Conservation (phyloP, 2,329 filamentous ascomycete genomes). For the Scortechinia acanthostroma region DNA sequence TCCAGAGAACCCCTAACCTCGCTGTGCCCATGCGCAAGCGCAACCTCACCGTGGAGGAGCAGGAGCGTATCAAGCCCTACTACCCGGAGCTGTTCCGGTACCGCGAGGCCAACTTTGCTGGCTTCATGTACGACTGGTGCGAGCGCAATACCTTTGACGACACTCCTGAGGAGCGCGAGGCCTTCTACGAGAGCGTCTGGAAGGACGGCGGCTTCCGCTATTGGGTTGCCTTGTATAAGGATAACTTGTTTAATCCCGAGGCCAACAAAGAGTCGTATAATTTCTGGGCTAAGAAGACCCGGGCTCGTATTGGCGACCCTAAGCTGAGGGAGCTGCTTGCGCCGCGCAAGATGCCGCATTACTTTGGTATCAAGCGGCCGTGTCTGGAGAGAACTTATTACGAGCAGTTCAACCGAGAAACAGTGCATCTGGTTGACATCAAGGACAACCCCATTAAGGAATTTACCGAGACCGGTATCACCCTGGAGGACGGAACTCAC, state of each 20-base stretch:
- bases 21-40: slow-evolving; percentile 52
- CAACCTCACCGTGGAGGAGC: slow-evolving; percentile 36
- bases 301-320: slow-evolving; percentile 38
- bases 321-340: slow-evolving; percentile 39
- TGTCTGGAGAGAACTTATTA: slow-evolving; percentile 33
- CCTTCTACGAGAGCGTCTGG: slow-evolving; percentile 39
- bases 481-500: slow-evolving; percentile 26
- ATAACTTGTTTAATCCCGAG: slow-evolving; percentile 32
- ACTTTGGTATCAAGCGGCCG: slow-evolving; percentile 42
- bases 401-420: slow-evolving; percentile 34
- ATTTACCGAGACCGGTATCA: slow-evolving; percentile 31
- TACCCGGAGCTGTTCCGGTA: slow-evolving; percentile 42
- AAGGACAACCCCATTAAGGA: slow-evolving; percentile 26
- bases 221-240: slow-evolving; percentile 45
- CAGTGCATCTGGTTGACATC: slow-evolving; percentile 32
- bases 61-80: slow-evolving; percentile 31
- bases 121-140: slow-evolving; percentile 47
- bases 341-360: slow-evolving; percentile 39
- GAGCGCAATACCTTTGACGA: slow-evolving; percentile 49
- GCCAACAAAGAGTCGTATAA: slow-evolving; percentile 44
- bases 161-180: slow-evolving; percentile 35
- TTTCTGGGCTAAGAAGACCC: slow-evolving; percentile 44
- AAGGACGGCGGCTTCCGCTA: slow-evolving; percentile 42
- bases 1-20: slow-evolving; percentile 62
- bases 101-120: slow-evolving; percentile 44